Base-by-base conservation (phyloP, 805 yeast species). In the Cyberlindnera amylophila region DNA sequence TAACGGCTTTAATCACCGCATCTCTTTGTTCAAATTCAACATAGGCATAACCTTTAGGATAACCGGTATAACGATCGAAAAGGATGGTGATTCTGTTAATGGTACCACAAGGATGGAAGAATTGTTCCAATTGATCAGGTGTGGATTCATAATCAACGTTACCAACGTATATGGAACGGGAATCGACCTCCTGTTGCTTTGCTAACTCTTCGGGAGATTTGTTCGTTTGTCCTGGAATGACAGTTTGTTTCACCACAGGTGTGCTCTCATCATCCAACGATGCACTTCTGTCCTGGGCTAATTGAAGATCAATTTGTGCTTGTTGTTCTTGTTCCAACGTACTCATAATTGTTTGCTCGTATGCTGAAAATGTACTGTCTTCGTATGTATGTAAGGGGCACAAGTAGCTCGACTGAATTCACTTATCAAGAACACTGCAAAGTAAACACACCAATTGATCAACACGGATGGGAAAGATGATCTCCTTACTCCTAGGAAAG, bases 31-130 rank as follows among this genome's bases (percentile, higher is more conserved):
- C 72, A 54, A 79, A 82, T 50, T 83, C 81, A 26, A 82, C 66
- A 50, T 79, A 82, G 1, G 86, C 87, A 54, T 75, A 78, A 2
- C 86, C 86, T 48, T 71, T 74, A 8, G 78, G 74, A 15, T 57
- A 57, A 0, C 77, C 77, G 1, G 74, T 65, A 49, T 52, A 62
- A 34, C 65, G 65, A 49, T 72, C 73, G 42, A 66, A 65, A 43
- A 78, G 63, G 17, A 79, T 68, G 1, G 84, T 79, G 10, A 79
- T 71, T 48, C 81, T 59, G 46, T 71, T 71, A 38, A 78, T 70
- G 1, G 55, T 57, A 2, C 82, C 83, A 31, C 63, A 66, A 2
- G 44, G 49, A 29, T 61, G 60, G 58, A 77, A 78, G 39, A 69
- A 66, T 18, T 61, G 59, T 46, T 78, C 81, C 44, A 79, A 55